Conservation (phyloP, 116 monocot species). For the Papilionanthe hybrid region DNA sequence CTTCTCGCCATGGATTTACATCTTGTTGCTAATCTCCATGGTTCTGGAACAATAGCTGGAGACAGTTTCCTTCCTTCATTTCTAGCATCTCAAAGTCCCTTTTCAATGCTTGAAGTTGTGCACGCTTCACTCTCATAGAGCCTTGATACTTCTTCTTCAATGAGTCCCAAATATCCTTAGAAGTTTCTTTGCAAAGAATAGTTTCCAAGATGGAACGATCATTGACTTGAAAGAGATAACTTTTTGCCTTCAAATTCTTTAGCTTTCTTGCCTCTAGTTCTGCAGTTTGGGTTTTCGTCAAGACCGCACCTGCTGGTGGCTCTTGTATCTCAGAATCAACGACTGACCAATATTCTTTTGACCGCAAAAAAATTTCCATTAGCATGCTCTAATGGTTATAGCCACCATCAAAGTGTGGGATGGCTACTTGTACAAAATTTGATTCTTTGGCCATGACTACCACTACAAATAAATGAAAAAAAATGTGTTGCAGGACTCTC, state of each 20-base stretch:
- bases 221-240: slow-evolving; percentile 12
- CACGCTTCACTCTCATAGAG: too few relatives aligned
- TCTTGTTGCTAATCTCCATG: too few relatives aligned
- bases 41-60: too few relatives aligned
- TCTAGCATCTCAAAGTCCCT: too few relatives aligned
- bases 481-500: too few relatives aligned
- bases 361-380: not conserved
- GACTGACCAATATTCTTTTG: slow-evolving; percentile 5
- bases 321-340: not conserved
- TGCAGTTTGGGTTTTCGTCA: not conserved
- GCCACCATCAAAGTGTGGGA: slow-evolving; percentile 13
- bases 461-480: too few relatives aligned
- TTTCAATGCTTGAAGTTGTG: too few relatives aligned
- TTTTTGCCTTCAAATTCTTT: slow-evolving; percentile 13
- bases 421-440: slow-evolving; percentile 4
- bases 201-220: slow-evolving; percentile 14
- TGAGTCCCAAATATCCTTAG: slow-evolving; percentile 9
- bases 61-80: too few relatives aligned
- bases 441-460: too few relatives aligned
- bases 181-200: slow-evolving; percentile 13
- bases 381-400: slow-evolving; percentile 13
- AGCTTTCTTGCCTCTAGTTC: not conserved
- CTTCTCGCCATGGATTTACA: too few relatives aligned
- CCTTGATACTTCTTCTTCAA: slow-evolving; percentile 10
- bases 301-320: not conserved